A percentile compares a stretch with the other conserved stretches of the same genome.
Evolutionary conservation across 768 basidiomycete genomes (phyloP).

Genomic region (Boletus subparvulus): DNA sequence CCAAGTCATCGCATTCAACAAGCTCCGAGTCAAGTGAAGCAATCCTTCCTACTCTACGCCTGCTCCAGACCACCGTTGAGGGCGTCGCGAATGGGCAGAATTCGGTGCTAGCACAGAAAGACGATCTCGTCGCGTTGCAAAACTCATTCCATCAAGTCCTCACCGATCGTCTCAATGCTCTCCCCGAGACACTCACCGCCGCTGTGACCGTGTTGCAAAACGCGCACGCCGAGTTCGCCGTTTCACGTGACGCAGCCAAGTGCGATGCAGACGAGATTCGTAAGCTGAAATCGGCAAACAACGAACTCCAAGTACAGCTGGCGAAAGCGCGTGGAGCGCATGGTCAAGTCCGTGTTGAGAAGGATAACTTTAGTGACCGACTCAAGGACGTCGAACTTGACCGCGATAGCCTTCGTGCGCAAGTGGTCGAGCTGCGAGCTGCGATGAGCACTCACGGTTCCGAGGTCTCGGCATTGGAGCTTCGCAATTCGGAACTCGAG

Average conservation of each 20-base stretch:
- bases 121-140: conserved; percentile 50
- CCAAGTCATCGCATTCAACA: conserved; percentile 20
- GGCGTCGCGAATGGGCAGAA: conserved; percentile 52
- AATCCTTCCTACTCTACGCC: conserved; percentile 37
- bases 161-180: conserved; percentile 48
- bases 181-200: conserved; percentile 60
- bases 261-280: conserved; percentile 72
- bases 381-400: conserved; percentile 59
- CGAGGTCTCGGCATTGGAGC: conserved; percentile 48
- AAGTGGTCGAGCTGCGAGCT: conserved; percentile 55
- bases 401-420: conserved; percentile 56
- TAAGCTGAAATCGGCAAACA: conserved; percentile 49
- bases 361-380: conserved; percentile 68
- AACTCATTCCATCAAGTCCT: conserved; percentile 54
- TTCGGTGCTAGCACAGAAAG: conserved; percentile 44
- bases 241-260: conserved; percentile 55
- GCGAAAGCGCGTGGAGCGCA: conserved; percentile 76
- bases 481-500: conserved; percentile 61
- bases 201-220: conserved; percentile 57
- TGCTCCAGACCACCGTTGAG: conserved; percentile 51
- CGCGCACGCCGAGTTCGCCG: conserved; percentile 59
- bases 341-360: conserved; percentile 80
- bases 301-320: conserved; percentile 70
- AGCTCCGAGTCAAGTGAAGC: conserved; percentile 18
- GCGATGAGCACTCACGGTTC: conserved; percentile 41